Percentiles rank a stretch among this genome's conserved stretches.
Evolutionary conservation across 1,284 basidiomycete genomes (phyloP).

Genomic region (Ceratobasidium sp.): DNA sequence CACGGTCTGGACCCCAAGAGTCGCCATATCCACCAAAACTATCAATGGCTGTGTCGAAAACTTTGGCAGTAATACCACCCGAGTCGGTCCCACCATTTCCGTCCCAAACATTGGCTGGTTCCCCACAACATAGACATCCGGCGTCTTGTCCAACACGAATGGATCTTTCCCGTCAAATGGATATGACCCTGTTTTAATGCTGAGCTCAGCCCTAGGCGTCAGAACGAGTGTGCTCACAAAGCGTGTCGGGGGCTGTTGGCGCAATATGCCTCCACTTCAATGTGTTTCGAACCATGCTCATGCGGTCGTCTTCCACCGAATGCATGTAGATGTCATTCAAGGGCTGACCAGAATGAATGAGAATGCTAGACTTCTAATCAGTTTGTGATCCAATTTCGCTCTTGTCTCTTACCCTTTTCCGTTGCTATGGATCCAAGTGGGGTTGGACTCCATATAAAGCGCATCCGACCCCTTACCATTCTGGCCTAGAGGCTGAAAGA

Average conservation of each 20-base stretch:
- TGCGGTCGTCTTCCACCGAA: constrained; percentile 61
- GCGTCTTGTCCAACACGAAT: constrained; percentile 82
- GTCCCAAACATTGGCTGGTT: constrained; percentile 87
- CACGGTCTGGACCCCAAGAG: constrained; percentile 57
- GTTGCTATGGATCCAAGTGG: constrained; percentile 71
- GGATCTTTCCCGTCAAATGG: constrained; percentile 89
- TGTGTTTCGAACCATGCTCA: constrained; percentile 78
- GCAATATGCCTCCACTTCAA: constrained; percentile 95
- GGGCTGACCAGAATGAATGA: constrained; percentile 89
- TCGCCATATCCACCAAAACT: constrained; percentile 66
- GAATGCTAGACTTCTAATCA: constrained; percentile 58
- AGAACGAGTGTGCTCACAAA: too few relatives aligned
- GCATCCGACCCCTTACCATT: constrained; percentile 52
- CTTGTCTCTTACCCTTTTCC: constrained; percentile 37
- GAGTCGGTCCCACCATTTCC: constrained; percentile 62
- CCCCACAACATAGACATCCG: constrained; percentile 91
- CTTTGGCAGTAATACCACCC: constrained; percentile 82
- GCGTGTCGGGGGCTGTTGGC: constrained; percentile 96
- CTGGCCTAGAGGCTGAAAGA: constrained; percentile 74
- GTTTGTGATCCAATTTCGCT: constrained; percentile 41
- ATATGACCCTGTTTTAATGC: constrained; percentile 73
- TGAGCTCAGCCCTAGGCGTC: neutral
- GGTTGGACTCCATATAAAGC: constrained; percentile 86
- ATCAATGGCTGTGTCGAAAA: constrained; percentile 72
- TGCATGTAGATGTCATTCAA: constrained; percentile 97